Base-by-base conservation (phyloP, 2,329 filamentous ascomycete species). In the Ceratocystiopsis minuta region DNA sequence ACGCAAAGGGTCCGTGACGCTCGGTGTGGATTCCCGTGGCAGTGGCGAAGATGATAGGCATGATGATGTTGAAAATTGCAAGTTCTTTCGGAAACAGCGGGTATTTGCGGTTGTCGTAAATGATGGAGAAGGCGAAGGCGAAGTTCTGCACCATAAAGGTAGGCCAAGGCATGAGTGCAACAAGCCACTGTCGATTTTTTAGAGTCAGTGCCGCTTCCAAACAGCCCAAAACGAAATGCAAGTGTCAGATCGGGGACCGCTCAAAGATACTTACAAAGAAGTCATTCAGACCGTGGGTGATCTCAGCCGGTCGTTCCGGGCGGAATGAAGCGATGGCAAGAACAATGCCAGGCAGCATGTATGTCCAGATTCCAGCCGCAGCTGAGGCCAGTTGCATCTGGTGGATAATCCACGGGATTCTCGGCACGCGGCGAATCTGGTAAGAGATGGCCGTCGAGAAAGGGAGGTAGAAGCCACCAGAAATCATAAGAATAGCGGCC, bases 351-450 rank as follows among this genome's bases (percentile, higher is more conserved):
- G 43, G 43, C 18, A 45, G 40, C 40, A 45, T 42, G 18, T 20
- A 45, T 4, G 40, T 42, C 40, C 40, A 42, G 34, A 45, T 40
- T 1, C 40, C 40, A 16, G 43, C 43, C 1, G 40, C 40, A 12
- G 40, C 43, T 1, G 43, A 40, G 2, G 43, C 40, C 12, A 45
- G 37, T 14, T 45, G 43, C 35, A 45, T 37, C 20, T 45, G 40
- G 34, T 42, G 37, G 24, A 42, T 42, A 16, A 45, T 45, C 37
- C 40, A 45, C 4, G 43, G 43, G 13, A 45, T 37, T 4, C 36
- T 28, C 12, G 43, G 43, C n/a, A 45, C 38, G 20, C 43, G 43
- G 31, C 40, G 43, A 13, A 45, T 45, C 37, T 45, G 43, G 38
- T 45, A 42, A 2, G 43, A 42, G 16, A 45, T 45, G 16, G 43